A percentile compares a stretch with the other conserved stretches of the same genome.
phyloP scores from a whole-genome alignment of 306 rosid species.

The Rubus idaeus region DNA sequence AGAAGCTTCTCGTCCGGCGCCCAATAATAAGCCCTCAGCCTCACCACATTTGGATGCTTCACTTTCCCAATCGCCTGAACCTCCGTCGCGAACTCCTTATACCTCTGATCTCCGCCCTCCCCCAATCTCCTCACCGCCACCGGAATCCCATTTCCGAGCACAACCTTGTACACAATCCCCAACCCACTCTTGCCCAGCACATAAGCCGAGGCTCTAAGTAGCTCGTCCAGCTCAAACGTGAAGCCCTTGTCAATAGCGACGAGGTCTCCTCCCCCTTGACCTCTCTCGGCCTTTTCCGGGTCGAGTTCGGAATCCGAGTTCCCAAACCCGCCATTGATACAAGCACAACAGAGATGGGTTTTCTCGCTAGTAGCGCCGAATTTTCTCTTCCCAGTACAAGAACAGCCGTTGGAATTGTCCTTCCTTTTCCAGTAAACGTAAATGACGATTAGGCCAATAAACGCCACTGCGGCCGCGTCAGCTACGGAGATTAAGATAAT shows the following conservation, averaged over 20 bases:
- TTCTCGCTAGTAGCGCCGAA: slow-evolving; percentile 39
- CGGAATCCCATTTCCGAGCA: slow-evolving; percentile 88
- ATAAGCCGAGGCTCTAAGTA: slow-evolving; percentile 88
- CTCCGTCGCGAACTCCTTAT: slow-evolving; percentile 86
- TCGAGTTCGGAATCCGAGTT: slow-evolving; percentile 72
- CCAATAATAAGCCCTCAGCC: slow-evolving; percentile 88
- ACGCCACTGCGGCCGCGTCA: slow-evolving; percentile 78
- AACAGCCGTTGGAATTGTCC: slow-evolving; percentile 68
- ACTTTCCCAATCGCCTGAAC: slow-evolving; percentile 87
- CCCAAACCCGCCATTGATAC: slow-evolving; percentile 50
- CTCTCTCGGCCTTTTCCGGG: slow-evolving; percentile 38
- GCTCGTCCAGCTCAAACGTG: slow-evolving; percentile 85
- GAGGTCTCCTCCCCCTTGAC: slow-evolving; percentile 65
- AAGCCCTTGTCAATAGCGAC: slow-evolving; percentile 94
- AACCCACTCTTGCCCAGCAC: slow-evolving; percentile 95
- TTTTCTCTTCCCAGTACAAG: slow-evolving; percentile 69
- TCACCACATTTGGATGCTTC: slow-evolving; percentile 87
- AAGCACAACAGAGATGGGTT: slow-evolving; percentile 39
- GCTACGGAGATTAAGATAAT: slow-evolving; percentile 76
- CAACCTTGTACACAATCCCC: slow-evolving; percentile 98
- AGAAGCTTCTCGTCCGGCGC: slow-evolving; percentile 96
- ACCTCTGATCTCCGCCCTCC: slow-evolving; percentile 95
- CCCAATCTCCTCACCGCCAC: slow-evolving; percentile 97
- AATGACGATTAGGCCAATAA: slow-evolving; percentile 65
- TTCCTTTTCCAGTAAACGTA: slow-evolving; percentile 86